Base-by-base conservation (phyloP, 2,329 filamentous ascomycete species). In the Cylindrodendrum hubeiense region DNA sequence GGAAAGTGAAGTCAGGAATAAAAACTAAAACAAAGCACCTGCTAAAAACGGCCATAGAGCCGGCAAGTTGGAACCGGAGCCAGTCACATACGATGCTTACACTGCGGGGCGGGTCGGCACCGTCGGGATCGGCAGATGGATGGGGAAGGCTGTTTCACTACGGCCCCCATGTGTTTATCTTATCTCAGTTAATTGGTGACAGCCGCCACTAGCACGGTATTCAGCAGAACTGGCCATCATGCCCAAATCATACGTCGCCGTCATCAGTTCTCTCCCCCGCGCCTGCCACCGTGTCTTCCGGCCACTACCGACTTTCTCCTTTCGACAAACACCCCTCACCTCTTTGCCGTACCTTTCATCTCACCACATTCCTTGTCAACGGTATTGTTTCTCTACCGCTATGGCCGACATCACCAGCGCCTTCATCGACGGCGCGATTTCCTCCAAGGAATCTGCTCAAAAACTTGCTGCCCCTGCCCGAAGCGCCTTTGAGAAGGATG, bases 111-210 rank as follows among this genome's bases (percentile, higher is more conserved):
- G 15, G 37, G 37, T 39, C 37, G n/a, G 37, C n/a, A n/a, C 37
- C 37, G 63, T 53, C 44, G 47, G 19, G 70, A 72, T 72, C 70
- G 70, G 49, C 70, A 66, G 52, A 53, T 50, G 43, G 59, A 22
- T 44, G 55, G 41, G 46, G 46, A 49, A 49, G 46, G 46, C 15
- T 43, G 69, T 67, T 71, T 70, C 67, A 64, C 30, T 30, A 30
- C 3, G 21, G 51, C 13, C 24, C 52, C 66, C 70, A 71, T 71
- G 70, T 72, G 70, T 58, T 59, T 61, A 51, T 63, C 64, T 67
- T 47, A 46, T 61, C 59, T 52, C 19, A 21, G 43, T 21, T 71
- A 52, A 71, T 71, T 71, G 68, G 69, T 28, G 54, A 26, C 26
- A 17, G 9, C 15, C 4, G 17, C 19, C 26, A 33, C n/a, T 51